Conservation (phyloP, 1,284 basidiomycete species). For the Trichosporon faecale region DNA sequence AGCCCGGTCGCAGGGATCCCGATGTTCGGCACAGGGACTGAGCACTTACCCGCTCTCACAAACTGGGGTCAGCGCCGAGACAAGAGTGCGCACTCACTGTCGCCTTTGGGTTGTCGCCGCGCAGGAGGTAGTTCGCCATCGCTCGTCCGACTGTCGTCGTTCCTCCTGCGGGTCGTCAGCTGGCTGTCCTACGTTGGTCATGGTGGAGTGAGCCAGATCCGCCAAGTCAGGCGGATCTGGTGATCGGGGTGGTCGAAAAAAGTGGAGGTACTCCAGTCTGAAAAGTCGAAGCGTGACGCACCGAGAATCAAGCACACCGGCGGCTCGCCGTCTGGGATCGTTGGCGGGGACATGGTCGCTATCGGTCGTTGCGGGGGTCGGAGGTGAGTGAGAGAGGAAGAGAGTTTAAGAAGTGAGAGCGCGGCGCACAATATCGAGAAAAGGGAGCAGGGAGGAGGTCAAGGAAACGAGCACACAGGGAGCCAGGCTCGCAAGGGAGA, state of each 20-base stretch:
- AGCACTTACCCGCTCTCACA: constrained; percentile 62
- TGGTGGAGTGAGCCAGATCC: neutral
- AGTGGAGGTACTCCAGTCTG: neutral
- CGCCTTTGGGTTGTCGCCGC: constrained; percentile 21
- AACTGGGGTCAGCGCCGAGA: constrained; percentile 54
- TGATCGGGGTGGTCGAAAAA: neutral
- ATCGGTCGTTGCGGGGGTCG: neutral
- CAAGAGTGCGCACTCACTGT: constrained; percentile 16
- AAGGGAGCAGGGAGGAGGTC: neutral
- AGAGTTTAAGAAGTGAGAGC: neutral
- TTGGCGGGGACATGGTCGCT: neutral
- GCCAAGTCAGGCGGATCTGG: neutral
- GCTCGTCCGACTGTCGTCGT: constrained; percentile 41
- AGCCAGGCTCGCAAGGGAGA: neutral
- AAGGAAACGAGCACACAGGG: neutral
- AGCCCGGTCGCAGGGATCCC: constrained; percentile 4
- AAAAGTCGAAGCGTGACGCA: neutral
- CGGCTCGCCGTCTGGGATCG: neutral
- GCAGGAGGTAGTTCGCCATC: constrained; percentile 36
- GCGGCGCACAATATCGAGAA: neutral
- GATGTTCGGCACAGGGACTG: neutral
- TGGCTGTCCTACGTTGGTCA: neutral
- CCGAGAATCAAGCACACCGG: constrained; percentile 1
- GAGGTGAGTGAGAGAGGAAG: neutral
- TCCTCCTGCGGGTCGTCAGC: constrained; percentile 30